phyloP scores from a whole-genome alignment of 2,329 filamentous ascomycete species.

The Botrytis deweyae region DNA sequence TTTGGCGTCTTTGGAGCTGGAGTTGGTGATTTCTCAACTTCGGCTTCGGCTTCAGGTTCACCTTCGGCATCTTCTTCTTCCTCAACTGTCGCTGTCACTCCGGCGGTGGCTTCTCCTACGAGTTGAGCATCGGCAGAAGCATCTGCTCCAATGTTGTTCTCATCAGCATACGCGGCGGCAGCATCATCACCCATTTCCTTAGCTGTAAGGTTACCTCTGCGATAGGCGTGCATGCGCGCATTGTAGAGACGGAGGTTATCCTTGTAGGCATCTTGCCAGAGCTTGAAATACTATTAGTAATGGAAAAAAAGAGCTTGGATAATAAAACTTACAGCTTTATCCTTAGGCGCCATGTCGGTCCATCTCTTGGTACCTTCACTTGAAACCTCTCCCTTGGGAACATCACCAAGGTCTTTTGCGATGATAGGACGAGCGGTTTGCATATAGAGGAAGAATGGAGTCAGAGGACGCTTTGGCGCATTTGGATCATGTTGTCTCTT shows the following conservation, averaged over 20 bases:
- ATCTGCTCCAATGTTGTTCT: slow-evolving; percentile 54
- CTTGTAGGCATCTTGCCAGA: slow-evolving; percentile 65
- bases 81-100: slow-evolving; percentile 23
- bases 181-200: slow-evolving; percentile 62
- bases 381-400: slow-evolving; percentile 82
- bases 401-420: slow-evolving; percentile 71
- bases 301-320: neutral
- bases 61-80: slow-evolving; percentile 40
- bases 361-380: slow-evolving; percentile 85
- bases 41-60: slow-evolving; percentile 44
- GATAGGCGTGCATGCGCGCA: slow-evolving; percentile 64
- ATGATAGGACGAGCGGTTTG: slow-evolving; percentile 83
- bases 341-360: slow-evolving; percentile 70
- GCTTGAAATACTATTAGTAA: slow-evolving; percentile 27
- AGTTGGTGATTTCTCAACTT: slow-evolving; percentile 46
- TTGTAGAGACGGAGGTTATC: slow-evolving; percentile 67
- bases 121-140: slow-evolving; percentile 38
- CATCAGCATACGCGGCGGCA: slow-evolving; percentile 60
- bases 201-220: slow-evolving; percentile 56
- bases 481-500: slow-evolving; percentile 86
- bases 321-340: slow-evolving; percentile 59
- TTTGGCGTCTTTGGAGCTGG: slow-evolving; percentile 58
- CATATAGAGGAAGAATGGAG: slow-evolving; percentile 94
- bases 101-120: slow-evolving; percentile 53
- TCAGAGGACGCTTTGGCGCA: slow-evolving; percentile 89